phyloP scores from a whole-genome alignment of 2,329 filamentous ascomycete species.

The Phyllosticta capitalensis region DNA sequence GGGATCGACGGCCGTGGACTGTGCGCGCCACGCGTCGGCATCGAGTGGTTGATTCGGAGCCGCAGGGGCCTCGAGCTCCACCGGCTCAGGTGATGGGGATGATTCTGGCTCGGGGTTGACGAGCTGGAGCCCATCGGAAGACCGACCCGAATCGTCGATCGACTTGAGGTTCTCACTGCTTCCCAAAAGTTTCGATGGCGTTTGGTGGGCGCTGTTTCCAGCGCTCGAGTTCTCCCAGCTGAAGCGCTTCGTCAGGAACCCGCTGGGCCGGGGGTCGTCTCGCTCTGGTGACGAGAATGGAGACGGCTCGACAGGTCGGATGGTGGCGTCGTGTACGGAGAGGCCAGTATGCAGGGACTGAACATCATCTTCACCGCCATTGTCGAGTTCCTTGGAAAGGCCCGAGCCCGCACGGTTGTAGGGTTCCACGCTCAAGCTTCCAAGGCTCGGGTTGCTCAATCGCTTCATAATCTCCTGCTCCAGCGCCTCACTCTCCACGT shows the following conservation, averaged over 20 bases:
- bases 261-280: background rate
- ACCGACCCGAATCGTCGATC: background rate
- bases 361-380: slow-evolving; percentile 26
- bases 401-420: slow-evolving; percentile 51
- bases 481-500: slow-evolving; percentile 61
- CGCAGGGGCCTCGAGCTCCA: slow-evolving; percentile 10
- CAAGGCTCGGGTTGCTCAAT: slow-evolving; percentile 34
- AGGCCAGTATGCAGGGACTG: background rate
- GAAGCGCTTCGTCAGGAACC: slow-evolving; percentile 24
- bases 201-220: slow-evolving; percentile 1
- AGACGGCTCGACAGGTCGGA: background rate
- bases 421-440: background rate
- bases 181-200: background rate
- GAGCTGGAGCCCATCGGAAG: slow-evolving; percentile 12
- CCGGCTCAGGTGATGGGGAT: slow-evolving; percentile 3
- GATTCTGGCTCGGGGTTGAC: slow-evolving; percentile 12
- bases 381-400: slow-evolving; percentile 56
- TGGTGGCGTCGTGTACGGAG: background rate
- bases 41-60: slow-evolving; percentile 9
- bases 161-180: background rate
- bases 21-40: slow-evolving; percentile 10
- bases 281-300: background rate
- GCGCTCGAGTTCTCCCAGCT: slow-evolving; percentile 26
- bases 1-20: slow-evolving; percentile 8
- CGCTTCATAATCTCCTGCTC: slow-evolving; percentile 67